These are phyloP conservation scores for Globisporangium mamillatum DNA, from an alignment of 352 stramenopile genomes.

Conservation along the genomic window DNA sequence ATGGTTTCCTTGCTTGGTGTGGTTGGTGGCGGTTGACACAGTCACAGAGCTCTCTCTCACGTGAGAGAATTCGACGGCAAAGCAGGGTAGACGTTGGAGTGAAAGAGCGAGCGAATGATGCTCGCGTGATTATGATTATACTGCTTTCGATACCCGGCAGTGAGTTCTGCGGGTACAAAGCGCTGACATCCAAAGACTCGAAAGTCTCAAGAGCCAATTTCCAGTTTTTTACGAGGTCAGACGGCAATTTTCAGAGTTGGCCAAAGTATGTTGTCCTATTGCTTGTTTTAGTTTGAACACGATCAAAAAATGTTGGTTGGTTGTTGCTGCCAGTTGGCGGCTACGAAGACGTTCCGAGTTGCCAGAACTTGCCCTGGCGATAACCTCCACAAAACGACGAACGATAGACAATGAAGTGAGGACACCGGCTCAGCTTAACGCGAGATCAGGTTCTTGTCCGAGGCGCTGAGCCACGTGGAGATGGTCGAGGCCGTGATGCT, in stretches of 20 bases:
- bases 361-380: background rate
- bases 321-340: background rate
- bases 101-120: background rate
- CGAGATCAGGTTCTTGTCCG: slow-evolving; percentile 33
- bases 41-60: no score
- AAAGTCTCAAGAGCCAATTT: background rate
- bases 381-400: background rate
- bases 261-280: background rate
- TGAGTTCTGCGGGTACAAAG: background rate
- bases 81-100: no score
- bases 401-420: background rate
- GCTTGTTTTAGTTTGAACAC: background rate
- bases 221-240: background rate
- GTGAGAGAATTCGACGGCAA: no score
- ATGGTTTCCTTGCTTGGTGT: background rate
- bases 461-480: slow-evolving; percentile 32
- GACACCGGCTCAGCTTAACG: slow-evolving; percentile 1
- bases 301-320: background rate
- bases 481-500: slow-evolving; percentile 30
- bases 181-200: background rate
- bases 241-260: background rate
- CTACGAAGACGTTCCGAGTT: background rate
- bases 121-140: background rate
- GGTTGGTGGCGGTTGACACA: no score
- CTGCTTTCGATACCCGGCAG: background rate